Base-by-base conservation (phyloP, 495 filamentous ascomycete species). In the Annulohypoxylon bovei region DNA sequence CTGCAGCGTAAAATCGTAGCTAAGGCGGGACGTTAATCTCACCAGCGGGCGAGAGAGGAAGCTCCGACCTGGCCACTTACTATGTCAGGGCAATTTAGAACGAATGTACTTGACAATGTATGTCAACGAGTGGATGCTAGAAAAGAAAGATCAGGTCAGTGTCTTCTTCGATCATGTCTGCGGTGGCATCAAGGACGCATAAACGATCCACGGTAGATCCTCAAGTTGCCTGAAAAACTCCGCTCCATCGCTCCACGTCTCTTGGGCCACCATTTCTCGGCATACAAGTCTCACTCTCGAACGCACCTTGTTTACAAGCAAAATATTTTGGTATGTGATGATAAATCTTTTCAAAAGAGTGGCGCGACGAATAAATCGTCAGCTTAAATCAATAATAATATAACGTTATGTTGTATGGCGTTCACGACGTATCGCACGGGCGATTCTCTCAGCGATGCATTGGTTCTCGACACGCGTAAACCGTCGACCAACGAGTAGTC, bases 101-200 rank as follows among this genome's bases (percentile, higher is more conserved):
- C 83, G 86, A 88, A 83, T 85, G 86, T 85, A 89, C 84, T 89
- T 88, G 86, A 88, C 86, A 84, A 79, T 72, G 53, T 77, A 71
- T 83, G 81, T 84, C 82, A 88, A 87, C 80, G 84, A 88, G 81
- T 75, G 87, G 87, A 78, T 77, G 83, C 83, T 84, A 72, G 46
- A 62, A 59, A 33, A 62, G 56, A 37, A 44, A 55, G 47, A 58
- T 67, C 44, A 56, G 40, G 70, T 83, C 52, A 81, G 79, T 32
- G 50, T 65, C 14, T 50, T 68, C 7, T 44, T 62, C 37, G 9
- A 58, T 56, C 49, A 50, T 50, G 33, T 47, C 37, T 50, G 27
- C 32, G 23, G 40, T 47, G 35, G 65, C 49, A 23, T 52, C 27
- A 54, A 60, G 39, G 25, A 28, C 47, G 70, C 65, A 62, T 53